Conservation (phyloP, 345 rosid species). For the Microthlaspi erraticum region DNA sequence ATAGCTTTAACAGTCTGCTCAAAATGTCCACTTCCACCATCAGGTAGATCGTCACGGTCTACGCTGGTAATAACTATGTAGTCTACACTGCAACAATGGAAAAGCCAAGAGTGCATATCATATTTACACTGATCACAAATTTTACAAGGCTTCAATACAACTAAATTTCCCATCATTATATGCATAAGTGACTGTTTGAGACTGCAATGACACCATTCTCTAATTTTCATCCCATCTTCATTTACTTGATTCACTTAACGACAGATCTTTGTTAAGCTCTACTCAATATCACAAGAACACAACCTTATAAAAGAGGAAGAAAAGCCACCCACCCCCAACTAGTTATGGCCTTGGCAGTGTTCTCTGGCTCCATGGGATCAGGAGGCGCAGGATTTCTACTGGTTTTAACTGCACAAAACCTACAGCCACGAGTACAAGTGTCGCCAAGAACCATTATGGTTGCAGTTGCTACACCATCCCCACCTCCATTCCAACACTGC, state of each 20-base stretch:
- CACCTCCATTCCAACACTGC: conserved; percentile 99
- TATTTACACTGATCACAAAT: neutral
- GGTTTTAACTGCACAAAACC: conserved; percentile 99
- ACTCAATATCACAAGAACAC: conserved; percentile 9
- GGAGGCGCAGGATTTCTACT: conserved; percentile 90
- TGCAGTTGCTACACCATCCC: conserved; percentile 94
- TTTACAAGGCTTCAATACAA: neutral
- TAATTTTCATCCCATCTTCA: neutral
- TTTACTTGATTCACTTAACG: neutral
- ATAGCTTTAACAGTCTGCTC: conserved; percentile 85
- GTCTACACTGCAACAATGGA: conserved; percentile 71
- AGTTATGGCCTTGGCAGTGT: conserved; percentile 88
- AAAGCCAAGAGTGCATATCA: conserved; percentile 26
- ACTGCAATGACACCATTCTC: neutral
- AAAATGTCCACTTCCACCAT: conserved; percentile 99
- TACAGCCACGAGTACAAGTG: conserved; percentile 98
- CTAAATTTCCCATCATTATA: neutral
- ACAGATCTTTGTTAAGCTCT: neutral
- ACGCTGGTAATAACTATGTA: conserved; percentile 97
- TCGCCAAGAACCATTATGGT: conserved; percentile 98
- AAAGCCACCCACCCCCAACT: conserved; percentile 81
- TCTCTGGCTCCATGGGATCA: conserved; percentile 91
- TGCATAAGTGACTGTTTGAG: neutral
- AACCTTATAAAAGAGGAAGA: neutral
- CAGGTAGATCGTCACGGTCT: conserved; percentile 96